phyloP scores from a whole-genome alignment of 2,329 filamentous ascomycete species.

The Apiospora marii region DNA sequence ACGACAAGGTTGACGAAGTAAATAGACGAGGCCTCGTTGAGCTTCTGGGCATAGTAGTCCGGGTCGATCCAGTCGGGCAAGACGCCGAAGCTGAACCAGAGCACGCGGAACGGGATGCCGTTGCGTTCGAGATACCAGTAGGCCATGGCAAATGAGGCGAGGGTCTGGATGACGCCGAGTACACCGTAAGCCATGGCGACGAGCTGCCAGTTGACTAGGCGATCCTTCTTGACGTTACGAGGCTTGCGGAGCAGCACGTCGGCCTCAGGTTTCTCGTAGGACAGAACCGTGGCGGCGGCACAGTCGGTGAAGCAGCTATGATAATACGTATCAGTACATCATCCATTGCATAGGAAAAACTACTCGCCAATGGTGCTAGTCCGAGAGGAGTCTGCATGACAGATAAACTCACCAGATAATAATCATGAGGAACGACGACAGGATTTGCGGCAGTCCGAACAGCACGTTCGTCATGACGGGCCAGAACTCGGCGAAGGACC shows the following conservation, averaged over 20 bases:
- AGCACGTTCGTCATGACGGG: constrained; percentile 76
- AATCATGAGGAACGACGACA: constrained; percentile 78
- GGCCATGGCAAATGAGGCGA: constrained; percentile 68
- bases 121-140: constrained; percentile 68
- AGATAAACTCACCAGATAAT: constrained; percentile 63
- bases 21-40: constrained; percentile 74
- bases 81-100: constrained; percentile 74
- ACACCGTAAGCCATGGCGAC: constrained; percentile 77
- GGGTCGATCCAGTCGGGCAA: constrained; percentile 54
- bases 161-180: constrained; percentile 69
- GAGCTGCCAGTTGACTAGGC: constrained; percentile 76
- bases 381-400: constrained; percentile 34
- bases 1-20: constrained; percentile 85
- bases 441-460: constrained; percentile 76
- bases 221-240: constrained; percentile 72
- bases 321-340: not conserved
- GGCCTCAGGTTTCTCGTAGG: constrained; percentile 79
- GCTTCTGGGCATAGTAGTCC: constrained; percentile 54
- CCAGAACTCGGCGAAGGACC: constrained; percentile 79
- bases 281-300: constrained; percentile 74
- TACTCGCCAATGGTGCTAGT: constrained; percentile 32
- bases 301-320: constrained; percentile 78
- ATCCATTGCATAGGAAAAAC: not conserved
- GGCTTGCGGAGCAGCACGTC: constrained; percentile 76
- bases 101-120: constrained; percentile 68